These are phyloP conservation scores for Staphylotrichum tortipilum DNA, from an alignment of 495 filamentous ascomycete species.

Conservation along the genomic window DNA sequence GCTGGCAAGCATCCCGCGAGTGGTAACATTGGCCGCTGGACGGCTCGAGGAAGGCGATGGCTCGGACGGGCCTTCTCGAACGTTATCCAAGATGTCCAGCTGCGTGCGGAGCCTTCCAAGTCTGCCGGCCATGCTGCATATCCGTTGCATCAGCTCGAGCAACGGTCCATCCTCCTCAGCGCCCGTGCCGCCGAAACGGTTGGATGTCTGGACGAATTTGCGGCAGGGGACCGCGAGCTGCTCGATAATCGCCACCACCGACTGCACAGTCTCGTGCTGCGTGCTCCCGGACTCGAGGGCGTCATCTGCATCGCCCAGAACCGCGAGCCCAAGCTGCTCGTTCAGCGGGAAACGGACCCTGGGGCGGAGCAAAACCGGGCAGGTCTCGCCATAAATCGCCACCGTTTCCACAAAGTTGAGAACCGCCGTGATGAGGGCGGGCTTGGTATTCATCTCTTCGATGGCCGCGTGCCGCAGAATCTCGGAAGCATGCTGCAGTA, in stretches of 20 bases:
- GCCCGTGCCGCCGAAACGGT: not conserved
- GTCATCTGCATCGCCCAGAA: not conserved
- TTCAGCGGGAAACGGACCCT: slow-evolving; percentile 14
- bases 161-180: not conserved
- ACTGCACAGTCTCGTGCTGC: slow-evolving; percentile 7
- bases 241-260: not conserved
- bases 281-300: not conserved
- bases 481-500: slow-evolving; percentile 21
- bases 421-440: slow-evolving; percentile 13
- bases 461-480: slow-evolving; percentile 24
- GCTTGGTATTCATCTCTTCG: slow-evolving; percentile 18
- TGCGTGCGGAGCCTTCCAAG: not conserved
- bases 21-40: not conserved
- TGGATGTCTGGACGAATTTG: slow-evolving; percentile 2
- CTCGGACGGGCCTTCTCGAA: no score
- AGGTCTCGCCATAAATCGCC: slow-evolving; percentile 12
- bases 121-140: not conserved
- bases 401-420: slow-evolving; percentile 25
- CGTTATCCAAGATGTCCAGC: not conserved
- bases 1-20: not conserved
- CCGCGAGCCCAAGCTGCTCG: slow-evolving; percentile 11
- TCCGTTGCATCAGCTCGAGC: not conserved
- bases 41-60: not conserved
- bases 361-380: slow-evolving; percentile 6
- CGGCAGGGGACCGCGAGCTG: slow-evolving; percentile 6